Evolutionary conservation across 2,329 filamentous ascomycete genomes (phyloP).

Genomic region (Botrytis tulipae): DNA sequence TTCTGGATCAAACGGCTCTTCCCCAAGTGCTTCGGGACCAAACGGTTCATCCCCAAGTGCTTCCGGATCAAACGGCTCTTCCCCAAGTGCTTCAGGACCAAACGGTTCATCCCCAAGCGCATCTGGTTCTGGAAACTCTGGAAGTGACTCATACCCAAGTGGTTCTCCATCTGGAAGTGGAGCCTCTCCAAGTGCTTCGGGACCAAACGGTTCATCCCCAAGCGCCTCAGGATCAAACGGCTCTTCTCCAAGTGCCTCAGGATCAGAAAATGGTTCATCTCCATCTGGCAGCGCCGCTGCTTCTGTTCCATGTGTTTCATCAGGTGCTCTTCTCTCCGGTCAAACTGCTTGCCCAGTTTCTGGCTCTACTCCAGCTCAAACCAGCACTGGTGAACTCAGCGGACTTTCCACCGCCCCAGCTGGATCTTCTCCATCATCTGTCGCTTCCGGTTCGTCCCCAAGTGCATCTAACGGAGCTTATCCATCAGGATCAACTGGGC

Average conservation of each 20-base stretch:
- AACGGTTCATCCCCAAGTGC: no score
- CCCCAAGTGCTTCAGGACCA: no score
- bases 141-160: neutral
- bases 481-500: neutral
- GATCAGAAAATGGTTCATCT: neutral
- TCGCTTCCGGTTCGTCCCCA: neutral
- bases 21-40: no score
- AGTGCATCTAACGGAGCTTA: neutral
- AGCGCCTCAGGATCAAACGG: neutral
- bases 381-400: neutral
- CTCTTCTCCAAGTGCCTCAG: neutral
- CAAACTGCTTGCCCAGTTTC: conserved; percentile 6
- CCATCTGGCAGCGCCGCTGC: neutral
- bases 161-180: neutral
- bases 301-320: neutral
- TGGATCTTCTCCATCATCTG: neutral
- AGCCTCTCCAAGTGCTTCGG: neutral
- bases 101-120: neutral
- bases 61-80: no score
- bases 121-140: neutral
- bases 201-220: neutral
- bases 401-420: neutral
- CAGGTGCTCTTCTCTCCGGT: neutral
- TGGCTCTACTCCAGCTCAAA: neutral
- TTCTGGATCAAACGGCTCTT: no score